Conservation (phyloP, 495 filamentous ascomycete genomes). For the Neurospora sp. region DNA sequence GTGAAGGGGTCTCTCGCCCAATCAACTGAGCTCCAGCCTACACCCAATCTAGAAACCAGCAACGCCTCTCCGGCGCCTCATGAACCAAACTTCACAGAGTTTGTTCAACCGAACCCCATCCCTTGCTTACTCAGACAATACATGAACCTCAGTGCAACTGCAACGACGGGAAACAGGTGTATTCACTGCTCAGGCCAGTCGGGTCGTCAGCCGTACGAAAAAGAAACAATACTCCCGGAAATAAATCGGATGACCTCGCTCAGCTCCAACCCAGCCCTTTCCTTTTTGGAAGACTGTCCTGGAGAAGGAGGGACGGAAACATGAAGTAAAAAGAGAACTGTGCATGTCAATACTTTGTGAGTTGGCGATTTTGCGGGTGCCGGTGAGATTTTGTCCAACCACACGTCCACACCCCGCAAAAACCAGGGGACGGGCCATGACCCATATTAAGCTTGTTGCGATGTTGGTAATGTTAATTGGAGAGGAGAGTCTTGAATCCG, state of each 20-base stretch:
- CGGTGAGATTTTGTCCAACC: neutral
- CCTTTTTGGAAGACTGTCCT: neutral
- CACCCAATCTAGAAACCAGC: neutral
- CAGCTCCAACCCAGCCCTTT: neutral
- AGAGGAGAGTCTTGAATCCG: neutral
- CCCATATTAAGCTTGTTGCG: neutral
- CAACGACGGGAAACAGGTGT: neutral
- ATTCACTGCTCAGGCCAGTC: neutral
- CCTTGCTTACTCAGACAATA: neutral
- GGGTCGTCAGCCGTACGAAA: neutral
- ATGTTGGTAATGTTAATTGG: neutral
- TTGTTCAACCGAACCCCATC: neutral
- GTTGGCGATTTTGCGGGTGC: neutral
- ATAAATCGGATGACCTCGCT: neutral
- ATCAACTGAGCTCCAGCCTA: too few species aligned
- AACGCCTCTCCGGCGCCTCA: neutral
- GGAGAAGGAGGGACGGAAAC: neutral
- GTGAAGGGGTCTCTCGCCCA: neutral
- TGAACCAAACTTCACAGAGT: neutral
- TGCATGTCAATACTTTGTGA: neutral
- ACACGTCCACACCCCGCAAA: neutral
- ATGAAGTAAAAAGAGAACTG: neutral
- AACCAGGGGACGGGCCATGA: neutral
- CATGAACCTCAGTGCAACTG: neutral
- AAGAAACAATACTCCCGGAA: neutral